Conservation (phyloP, 768 basidiomycete species). For the Kwoniella sp. region DNA sequence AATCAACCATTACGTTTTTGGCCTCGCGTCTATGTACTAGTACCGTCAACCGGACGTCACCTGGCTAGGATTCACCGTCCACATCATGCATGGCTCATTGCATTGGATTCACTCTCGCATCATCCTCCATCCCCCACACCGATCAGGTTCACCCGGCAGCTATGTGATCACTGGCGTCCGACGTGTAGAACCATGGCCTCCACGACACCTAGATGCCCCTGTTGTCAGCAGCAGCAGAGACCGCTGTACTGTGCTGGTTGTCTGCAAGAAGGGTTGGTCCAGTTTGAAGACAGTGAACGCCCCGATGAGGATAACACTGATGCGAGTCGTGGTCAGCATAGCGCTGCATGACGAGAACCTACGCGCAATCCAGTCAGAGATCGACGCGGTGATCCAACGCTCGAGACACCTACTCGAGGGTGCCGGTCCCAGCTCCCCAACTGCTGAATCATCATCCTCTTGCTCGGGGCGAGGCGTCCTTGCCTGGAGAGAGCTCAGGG, state of each 20-base stretch:
- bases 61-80: too few species aligned
- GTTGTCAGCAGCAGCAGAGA: conserved; percentile 13
- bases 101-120: too few species aligned
- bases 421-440: background rate
- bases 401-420: background rate
- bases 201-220: conserved; percentile 10
- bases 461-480: conserved; percentile 5
- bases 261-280: conserved; percentile 27
- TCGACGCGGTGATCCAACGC: background rate
- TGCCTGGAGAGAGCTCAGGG: conserved; percentile 24
- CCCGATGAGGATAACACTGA: too few species aligned
- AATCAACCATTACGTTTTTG: too few species aligned
- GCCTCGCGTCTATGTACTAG: too few species aligned
- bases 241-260: conserved; percentile 22
- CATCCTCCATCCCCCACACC: too few species aligned
- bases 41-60: too few species aligned
- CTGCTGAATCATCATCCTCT: background rate
- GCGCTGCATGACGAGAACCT: conserved; percentile 3
- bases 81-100: too few species aligned
- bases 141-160: too few species aligned
- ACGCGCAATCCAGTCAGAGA: conserved; percentile 2
- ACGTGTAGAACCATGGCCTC: conserved; percentile 1
- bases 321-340: too few species aligned
- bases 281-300: background rate
- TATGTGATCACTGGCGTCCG: too few species aligned